Conservation (phyloP, 163 green algal genomes). For the Chlorella variabilis region DNA sequence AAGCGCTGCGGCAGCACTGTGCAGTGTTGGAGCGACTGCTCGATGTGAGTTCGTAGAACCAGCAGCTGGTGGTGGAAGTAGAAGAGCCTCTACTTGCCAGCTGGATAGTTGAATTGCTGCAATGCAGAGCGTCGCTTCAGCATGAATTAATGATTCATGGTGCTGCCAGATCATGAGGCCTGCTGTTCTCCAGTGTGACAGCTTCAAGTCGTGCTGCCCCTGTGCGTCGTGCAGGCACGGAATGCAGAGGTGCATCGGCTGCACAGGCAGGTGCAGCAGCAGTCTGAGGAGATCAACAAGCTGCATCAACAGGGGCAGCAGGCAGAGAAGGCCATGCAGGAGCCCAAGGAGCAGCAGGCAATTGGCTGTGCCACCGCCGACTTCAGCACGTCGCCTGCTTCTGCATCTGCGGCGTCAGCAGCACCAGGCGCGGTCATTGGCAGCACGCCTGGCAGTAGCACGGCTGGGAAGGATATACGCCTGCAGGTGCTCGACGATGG, state of each 20-base stretch:
- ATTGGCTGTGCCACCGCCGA: neutral
- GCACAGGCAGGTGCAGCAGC: neutral
- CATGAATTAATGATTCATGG: neutral
- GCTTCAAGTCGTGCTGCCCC: no score
- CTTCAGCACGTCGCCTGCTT: neutral
- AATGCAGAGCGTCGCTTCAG: neutral
- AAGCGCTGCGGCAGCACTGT: conserved; percentile 31
- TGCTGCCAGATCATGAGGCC: neutral
- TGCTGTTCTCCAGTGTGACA: no score
- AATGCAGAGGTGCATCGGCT: neutral
- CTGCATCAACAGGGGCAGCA: conserved; percentile 4
- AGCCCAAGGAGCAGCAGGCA: neutral
- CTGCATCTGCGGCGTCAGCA: neutral
- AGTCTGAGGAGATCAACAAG: neutral
- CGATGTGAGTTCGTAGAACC: conserved; percentile 15
- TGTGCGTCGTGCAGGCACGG: neutral
- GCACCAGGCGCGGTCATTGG: neutral
- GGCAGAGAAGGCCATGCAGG: neutral
- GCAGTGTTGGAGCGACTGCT: conserved; percentile 30
- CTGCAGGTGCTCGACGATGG: conserved; percentile 1
- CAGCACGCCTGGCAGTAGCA: conserved; percentile 19
- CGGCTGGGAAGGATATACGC: neutral
- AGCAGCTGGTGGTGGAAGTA: neutral
- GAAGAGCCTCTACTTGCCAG: no score
- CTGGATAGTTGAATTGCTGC: no score